Base-by-base conservation (phyloP, 2,329 filamentous ascomycete genomes). In the Coniochaeta prunicola region DNA sequence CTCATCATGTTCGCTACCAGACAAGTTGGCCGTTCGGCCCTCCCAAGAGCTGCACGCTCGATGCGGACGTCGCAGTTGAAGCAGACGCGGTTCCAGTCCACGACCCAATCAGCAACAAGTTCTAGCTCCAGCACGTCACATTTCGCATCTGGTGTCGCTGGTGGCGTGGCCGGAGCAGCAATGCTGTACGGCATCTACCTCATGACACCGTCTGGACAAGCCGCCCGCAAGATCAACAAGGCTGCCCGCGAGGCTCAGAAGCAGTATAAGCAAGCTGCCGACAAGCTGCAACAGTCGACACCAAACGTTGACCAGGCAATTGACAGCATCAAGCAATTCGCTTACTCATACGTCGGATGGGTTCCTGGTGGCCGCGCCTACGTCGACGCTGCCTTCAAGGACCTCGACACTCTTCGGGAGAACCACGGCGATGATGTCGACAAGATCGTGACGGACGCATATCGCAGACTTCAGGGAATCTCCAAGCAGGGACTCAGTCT, bases 401-500 rank as follows among this genome's bases (percentile, higher is more conserved):
- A 91, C 64, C 76, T 90, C 48, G 88, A 91, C 55, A 82, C 80
- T 33, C 78, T 92, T 31, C 81, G 85, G 50, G 73, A 82, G 63
- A 87, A 87, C 67, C 87, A 91, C 70, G 78, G 81, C 53, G 79
- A 87, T 0, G 88, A 92, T 68, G 86, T 90, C 7, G 86, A 91
- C 66, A 72, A 84, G 66, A 84, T 91, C 50, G 76, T 91, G 58
- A 77, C 74, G 24, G 83, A 90, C 54, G 82, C 87, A 1, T 91
- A 91, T 70, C 77, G 77, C 30, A 82, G 90, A 65, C 78, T 92
- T 58, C 84, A 86, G 64, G 77, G 81, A 26, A 73, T 87, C 2
- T 80, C 82, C 15, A 84, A 83, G 66, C 71, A 55, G 9, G 85
- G 85, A 0, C 69, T 90, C 61, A 87, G 78, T 70, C 68, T 89